Percentiles rank a stretch among this genome's conserved stretches.
These are phyloP conservation scores for Dryadomyces quercus-mongolicae DNA, from an alignment of 2,329 filamentous ascomycete genomes.

Conservation along the genomic window DNA sequence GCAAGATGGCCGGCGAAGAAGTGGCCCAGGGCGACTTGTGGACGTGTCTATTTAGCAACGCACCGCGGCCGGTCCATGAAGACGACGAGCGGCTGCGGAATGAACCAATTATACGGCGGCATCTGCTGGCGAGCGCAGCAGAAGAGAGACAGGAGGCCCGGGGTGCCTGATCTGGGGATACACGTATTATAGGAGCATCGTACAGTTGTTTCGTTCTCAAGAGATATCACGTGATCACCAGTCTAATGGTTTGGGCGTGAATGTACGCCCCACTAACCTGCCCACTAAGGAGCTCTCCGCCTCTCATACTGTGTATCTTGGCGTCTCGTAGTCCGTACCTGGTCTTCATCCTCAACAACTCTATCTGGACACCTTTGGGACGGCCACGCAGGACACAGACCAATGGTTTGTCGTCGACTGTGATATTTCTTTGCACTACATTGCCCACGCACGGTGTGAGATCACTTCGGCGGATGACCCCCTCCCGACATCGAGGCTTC, in stretches of 20 bases:
- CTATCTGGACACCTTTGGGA: not conserved
- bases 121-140: conserved; percentile 33
- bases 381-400: not conserved
- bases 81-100: conserved; percentile 4
- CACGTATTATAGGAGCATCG: too few species aligned
- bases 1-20: conserved; percentile 62
- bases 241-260: too few species aligned
- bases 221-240: too few species aligned
- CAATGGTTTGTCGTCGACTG: not conserved
- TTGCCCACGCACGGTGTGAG: not conserved
- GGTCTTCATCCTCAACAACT: too few species aligned
- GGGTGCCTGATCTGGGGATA: too few species aligned
- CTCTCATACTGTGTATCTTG: too few species aligned
- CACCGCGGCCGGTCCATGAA: conserved; percentile 16
- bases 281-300: too few species aligned
- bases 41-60: conserved; percentile 71
- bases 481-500: not conserved
- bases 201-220: too few species aligned
- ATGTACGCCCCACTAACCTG: too few species aligned
- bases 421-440: not conserved
- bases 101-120: conserved; percentile 17
- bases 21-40: conserved; percentile 72
- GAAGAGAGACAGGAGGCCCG: conserved; percentile 24
- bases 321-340: too few species aligned
- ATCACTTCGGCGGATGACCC: not conserved